Evolutionary conservation across 208 protist genomes (phyloP), one percentile per base, ranked within the genome.

Genomic region (Phytomonas sp.): DNA sequence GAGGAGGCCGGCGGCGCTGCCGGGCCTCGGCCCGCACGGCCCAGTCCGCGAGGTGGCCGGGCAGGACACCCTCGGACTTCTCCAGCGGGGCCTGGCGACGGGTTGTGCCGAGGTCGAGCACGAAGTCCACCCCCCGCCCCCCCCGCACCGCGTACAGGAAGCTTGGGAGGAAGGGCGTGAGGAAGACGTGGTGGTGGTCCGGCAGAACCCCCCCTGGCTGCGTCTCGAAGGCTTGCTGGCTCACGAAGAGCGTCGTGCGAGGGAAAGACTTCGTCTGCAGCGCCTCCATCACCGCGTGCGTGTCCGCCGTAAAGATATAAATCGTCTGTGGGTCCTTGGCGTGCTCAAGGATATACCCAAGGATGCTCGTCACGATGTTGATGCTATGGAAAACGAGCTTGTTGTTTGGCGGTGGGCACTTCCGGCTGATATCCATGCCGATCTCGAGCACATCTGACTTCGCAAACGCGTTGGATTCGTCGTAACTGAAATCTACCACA

Each of bases 41-140:
- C 89, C 91, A 96, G 76, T 91, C 91, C 11, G 83, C 87, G 37
- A 73, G 73, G 49, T 71, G 81, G 29, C 76, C 77, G 1, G 77
- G 77, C 60, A 96, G 84, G 68, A 94, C 93, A 69, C 80, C 81
- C 72, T 94, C 91, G 11, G 84, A 90, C 49, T 87, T 86, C 69
- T 76, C 81, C 33, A 78, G 83, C 29, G 73, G 60, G 19, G 79
- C 73, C 59, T 83, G 31, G 12, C 82, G 83, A 8, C 81, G 75
- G 23, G 87, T 87, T 4, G 87, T 94, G 36, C 86, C 91, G 63
- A 92, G 76, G 70, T 96, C 91, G 12, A 96, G 59, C 66, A 92
- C 87, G 72, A 93, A 84, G 61, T 85, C 81, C 26, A 83, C 78
- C 16, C 14, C 29, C 80, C 79, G 66, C 84, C 75, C 60, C 80